Evolutionary conservation across 2,329 filamentous ascomycete genomes (phyloP).

Genomic region (Cladobotryum protrusum): DNA sequence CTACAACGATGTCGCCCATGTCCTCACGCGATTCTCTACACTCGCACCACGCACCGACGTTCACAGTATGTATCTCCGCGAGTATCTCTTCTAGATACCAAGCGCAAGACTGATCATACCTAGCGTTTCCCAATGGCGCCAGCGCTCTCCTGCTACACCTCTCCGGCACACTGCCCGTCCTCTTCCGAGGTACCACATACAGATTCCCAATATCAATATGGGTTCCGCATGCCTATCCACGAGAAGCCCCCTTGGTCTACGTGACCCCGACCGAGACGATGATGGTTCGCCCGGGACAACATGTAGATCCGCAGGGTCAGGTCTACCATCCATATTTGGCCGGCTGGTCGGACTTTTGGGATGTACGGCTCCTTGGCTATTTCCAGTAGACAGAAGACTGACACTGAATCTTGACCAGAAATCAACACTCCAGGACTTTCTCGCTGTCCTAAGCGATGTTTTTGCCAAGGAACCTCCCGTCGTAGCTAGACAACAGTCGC

Average conservation of each 20-base stretch:
- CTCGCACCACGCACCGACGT: conserved; percentile 86
- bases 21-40: conserved; percentile 71
- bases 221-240: conserved; percentile 86
- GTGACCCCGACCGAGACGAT: conserved; percentile 85
- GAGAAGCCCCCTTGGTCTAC: conserved; percentile 79
- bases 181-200: conserved; percentile 83
- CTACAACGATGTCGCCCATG: conserved; percentile 84
- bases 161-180: conserved; percentile 81
- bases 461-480: conserved; percentile 95
- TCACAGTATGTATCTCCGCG: conserved; percentile 61
- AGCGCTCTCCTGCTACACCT: conserved; percentile 83
- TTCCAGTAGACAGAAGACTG: not conserved
- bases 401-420: conserved; percentile 50
- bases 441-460: conserved; percentile 74
- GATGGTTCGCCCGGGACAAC: conserved; percentile 84
- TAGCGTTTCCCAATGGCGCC: conserved; percentile 82
- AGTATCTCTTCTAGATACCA: not conserved
- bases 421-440: conserved; percentile 75
- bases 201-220: conserved; percentile 88
- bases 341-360: conserved; percentile 83
- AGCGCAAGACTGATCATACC: conserved; percentile 7
- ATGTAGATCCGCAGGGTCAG: conserved; percentile 87
- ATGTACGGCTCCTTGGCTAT: conserved; percentile 51
- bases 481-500: conserved; percentile 60
- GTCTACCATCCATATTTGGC: conserved; percentile 95